A percentile compares a stretch with the other conserved stretches of the same genome.
phyloP scores from a whole-genome alignment of 176 grass and related monocot genomes.

The Alloteropsis semialata region DNA sequence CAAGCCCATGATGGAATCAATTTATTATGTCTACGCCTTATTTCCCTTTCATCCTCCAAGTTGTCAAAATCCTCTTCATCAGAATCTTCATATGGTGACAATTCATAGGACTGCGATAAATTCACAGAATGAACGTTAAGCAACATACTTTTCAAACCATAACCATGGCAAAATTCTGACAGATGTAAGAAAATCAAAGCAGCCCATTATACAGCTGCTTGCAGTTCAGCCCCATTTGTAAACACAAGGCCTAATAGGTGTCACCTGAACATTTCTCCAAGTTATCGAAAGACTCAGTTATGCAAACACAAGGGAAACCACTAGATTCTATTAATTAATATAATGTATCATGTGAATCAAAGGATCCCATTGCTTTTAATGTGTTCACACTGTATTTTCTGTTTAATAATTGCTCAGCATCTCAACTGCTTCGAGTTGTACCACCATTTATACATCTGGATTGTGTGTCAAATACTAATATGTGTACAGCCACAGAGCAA shows the following conservation, averaged over 20 bases:
- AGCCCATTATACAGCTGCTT: neutral
- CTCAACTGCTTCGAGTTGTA: neutral
- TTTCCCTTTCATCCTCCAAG: conserved; percentile 42
- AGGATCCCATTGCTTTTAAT: neutral
- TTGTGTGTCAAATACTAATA: neutral
- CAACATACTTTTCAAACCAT: neutral
- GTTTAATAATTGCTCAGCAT: neutral
- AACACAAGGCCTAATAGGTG: neutral
- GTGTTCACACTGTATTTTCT: neutral
- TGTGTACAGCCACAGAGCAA: neutral
- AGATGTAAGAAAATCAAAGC: conserved; percentile 19
- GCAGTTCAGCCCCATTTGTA: conserved; percentile 4
- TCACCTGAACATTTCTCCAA: neutral
- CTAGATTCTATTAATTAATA: neutral
- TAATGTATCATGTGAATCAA: neutral
- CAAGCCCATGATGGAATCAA: conserved; percentile 60
- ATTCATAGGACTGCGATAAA: conserved; percentile 55
- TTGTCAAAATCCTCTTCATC: conserved; percentile 47
- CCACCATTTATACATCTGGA: neutral
- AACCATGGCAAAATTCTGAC: neutral
- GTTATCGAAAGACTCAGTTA: neutral
- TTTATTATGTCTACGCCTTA: conserved; percentile 42
- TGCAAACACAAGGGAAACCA: neutral
- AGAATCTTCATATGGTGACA: conserved; percentile 73
- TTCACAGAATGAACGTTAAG: conserved; percentile 8